Evolutionary conservation across 768 basidiomycete species (phyloP), one percentile per base, ranked within the genome.

Genomic region (Termitomyces sp.): DNA sequence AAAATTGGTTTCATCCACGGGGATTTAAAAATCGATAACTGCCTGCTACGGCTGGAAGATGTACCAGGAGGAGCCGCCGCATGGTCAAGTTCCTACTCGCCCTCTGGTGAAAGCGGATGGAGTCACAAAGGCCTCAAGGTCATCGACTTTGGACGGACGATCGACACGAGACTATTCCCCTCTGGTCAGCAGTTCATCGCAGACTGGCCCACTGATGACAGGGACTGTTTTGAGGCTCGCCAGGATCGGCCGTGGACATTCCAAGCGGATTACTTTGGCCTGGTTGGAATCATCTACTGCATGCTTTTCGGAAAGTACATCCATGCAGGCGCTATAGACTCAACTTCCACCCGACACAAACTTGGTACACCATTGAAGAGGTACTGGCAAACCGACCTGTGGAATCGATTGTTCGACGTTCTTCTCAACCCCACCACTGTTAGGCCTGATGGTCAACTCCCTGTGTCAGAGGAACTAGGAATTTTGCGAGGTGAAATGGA

Each of bases 1-100:
- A 59, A 70, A 16, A 77, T 81, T 0, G 92, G 94, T 12, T 92
- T 98, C 77, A 92, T 99, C 66, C 97, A 99, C 69, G 96, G 97
- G 36, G 97, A 99, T 76, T 83, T 99, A 64, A 99, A 99, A 79
- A 97, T 98, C 73, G 97, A 99, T 76, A 99, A 99, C 76, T 97
- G 96, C 71, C 83, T 99, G n/a, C 79, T 98, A 9, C 87, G 97
- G 5, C 81, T 99, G 49, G 90, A 94, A 64, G 90, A 92, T 55
- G 87, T 91, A 4, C 88, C 89, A 1, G 88, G 87, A 3, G 87
- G 87, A 1, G 74, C 82, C 0, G 79, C 87, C 0, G 80, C 84
- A 1, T 94, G 96, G 89, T 83, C 86, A 1, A 75, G 83, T 54
- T 74, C 79, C n/a, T 98, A 98, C 76, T 84, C 89, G 60, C 85